A percentile compares a stretch with the other conserved stretches of the same genome.
phyloP scores from a whole-genome alignment of 2,329 filamentous ascomycete genomes.

The Plenodomus biglobosus region DNA sequence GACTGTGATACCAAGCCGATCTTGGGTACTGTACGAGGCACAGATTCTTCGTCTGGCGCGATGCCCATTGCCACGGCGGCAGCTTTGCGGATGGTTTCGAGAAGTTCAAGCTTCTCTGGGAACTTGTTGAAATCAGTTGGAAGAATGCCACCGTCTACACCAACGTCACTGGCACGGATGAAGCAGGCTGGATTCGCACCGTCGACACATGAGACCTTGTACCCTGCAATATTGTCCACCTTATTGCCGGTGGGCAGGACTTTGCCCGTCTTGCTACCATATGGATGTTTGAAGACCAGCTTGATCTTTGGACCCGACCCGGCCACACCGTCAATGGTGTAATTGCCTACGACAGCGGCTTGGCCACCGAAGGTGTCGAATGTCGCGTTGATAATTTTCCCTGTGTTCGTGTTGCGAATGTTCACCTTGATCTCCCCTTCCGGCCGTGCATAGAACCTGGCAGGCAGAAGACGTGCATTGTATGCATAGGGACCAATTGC shows the following conservation, averaged over 20 bases:
- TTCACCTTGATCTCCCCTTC: conserved; percentile 53
- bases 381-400: conserved; percentile 61
- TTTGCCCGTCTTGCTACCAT: conserved; percentile 64
- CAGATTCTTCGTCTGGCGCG: conserved; percentile 46
- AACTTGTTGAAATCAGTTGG: conserved; percentile 59
- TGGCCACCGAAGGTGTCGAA: conserved; percentile 57
- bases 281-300: conserved; percentile 64
- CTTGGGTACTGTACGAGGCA: conserved; percentile 63
- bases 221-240: conserved; percentile 54
- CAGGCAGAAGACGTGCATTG: conserved; percentile 55
- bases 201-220: conserved; percentile 62
- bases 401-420: conserved; percentile 72
- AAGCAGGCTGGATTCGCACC: conserved; percentile 67
- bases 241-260: conserved; percentile 62
- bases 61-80: conserved; percentile 66
- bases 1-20: conserved; percentile 58
- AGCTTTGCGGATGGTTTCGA: conserved; percentile 61
- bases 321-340: conserved; percentile 65
- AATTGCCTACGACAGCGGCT: conserved; percentile 55
- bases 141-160: conserved; percentile 53
- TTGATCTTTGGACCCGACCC: conserved; percentile 60
- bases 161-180: conserved; percentile 57
- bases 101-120: conserved; percentile 50
- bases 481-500: conserved; percentile 66
- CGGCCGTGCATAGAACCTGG: conserved; percentile 27